These are phyloP conservation scores for Eutrema salsugineum DNA, from an alignment of 441 rosid species.

Conservation along the genomic window DNA sequence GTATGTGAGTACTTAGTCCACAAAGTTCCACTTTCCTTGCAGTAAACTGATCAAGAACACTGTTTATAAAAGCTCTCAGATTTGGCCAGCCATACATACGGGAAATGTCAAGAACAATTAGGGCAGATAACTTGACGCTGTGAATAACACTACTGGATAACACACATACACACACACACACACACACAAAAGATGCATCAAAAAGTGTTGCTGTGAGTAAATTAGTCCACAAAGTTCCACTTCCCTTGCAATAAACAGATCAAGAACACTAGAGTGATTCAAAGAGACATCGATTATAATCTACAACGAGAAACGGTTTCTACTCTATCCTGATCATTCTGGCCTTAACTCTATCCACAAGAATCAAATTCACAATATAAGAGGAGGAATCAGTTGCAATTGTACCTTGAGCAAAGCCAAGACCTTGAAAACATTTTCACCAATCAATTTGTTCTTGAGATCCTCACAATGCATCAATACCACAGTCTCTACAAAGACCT, in stretches of 20 bases:
- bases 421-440: conserved; percentile 55
- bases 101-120: neutral
- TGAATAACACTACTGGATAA: neutral
- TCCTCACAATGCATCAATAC: conserved; percentile 75
- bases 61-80: too few relatives aligned
- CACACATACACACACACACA: neutral
- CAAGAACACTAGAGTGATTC: neutral
- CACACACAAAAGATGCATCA: neutral
- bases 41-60: too few relatives aligned
- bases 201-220: neutral
- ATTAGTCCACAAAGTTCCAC: neutral
- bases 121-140: neutral
- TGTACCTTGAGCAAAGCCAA: conserved; percentile 74
- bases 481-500: conserved; percentile 70
- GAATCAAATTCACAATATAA: neutral
- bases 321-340: neutral
- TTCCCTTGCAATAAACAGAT: neutral
- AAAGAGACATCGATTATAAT: neutral
- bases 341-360: neutral
- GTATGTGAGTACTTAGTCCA: too few relatives aligned
- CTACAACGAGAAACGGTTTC: neutral
- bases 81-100: neutral
- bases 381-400: neutral
- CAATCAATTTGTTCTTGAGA: conserved; percentile 53
- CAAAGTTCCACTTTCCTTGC: too few relatives aligned